Evolutionary conservation across 2,329 filamentous ascomycete species (phyloP).

Genomic region (Diaporthe ilicicola): DNA sequence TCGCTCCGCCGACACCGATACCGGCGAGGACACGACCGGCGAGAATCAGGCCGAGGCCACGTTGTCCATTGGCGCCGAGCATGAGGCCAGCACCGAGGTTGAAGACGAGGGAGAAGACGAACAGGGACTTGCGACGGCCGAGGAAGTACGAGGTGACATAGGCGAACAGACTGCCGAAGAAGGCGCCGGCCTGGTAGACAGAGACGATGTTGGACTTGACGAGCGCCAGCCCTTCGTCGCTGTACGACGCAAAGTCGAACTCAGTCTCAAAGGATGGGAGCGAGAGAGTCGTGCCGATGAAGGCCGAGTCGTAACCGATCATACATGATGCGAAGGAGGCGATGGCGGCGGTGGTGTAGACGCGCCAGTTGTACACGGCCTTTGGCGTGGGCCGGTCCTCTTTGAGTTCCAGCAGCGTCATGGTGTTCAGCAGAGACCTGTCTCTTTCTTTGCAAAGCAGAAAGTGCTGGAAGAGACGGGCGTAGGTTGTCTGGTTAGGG

Average conservation of each 20-base stretch:
- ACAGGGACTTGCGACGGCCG: constrained; percentile 71
- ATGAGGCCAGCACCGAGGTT: constrained; percentile 76
- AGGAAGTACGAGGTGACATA: constrained; percentile 73
- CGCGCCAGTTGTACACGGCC: constrained; percentile 68
- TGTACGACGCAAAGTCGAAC: constrained; percentile 68
- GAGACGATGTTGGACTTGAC: constrained; percentile 81
- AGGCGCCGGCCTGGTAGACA: constrained; percentile 83
- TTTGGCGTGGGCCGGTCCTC: constrained; percentile 66
- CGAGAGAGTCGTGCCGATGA: constrained; percentile 80
- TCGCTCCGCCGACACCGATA: constrained; percentile 69
- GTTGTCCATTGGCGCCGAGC: constrained; percentile 68
- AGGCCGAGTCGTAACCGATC: constrained; percentile 74
- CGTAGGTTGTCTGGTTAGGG: not conserved
- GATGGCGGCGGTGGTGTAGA: constrained; percentile 62
- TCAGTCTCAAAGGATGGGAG: constrained; percentile 74
- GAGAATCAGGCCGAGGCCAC: constrained; percentile 71
- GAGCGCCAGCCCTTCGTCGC: constrained; percentile 57
- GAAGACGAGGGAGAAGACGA: constrained; percentile 70
- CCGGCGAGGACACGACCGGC: constrained; percentile 70
- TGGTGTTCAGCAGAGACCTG: constrained; percentile 33
- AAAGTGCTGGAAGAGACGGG: not conserved
- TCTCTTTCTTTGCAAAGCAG: not conserved
- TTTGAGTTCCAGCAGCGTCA: constrained; percentile 56
- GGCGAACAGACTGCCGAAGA: constrained; percentile 79
- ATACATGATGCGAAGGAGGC: constrained; percentile 66